Conservation (phyloP, 805 yeast species). For the Saturnispora dispora region DNA sequence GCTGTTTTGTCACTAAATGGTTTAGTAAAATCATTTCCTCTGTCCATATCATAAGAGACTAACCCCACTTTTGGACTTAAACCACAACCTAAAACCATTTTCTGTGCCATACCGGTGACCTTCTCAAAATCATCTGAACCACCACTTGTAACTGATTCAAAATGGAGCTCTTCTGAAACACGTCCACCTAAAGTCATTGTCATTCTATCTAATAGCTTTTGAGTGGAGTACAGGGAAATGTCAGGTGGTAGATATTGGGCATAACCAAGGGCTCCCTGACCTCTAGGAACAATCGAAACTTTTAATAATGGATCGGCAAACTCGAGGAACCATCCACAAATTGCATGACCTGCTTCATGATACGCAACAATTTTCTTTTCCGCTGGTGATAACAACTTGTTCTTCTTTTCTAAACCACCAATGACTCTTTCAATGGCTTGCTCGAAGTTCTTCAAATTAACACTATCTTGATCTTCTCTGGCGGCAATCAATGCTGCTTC, state of each 20-base stretch:
- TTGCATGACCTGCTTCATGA: slow-evolving; percentile 96
- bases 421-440: slow-evolving; percentile 89
- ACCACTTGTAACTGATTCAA: slow-evolving; percentile 81
- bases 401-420: slow-evolving; percentile 87
- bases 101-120: slow-evolving; percentile 79
- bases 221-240: slow-evolving; percentile 64
- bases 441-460: slow-evolving; percentile 70
- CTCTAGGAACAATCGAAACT: slow-evolving; percentile 92
- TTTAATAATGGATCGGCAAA: slow-evolving; percentile 86
- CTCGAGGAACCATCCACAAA: slow-evolving; percentile 87
- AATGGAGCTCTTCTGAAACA: slow-evolving; percentile 84
- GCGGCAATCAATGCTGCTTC: slow-evolving; percentile 95
- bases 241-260: slow-evolving; percentile 93
- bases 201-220: slow-evolving; percentile 76
- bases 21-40: slow-evolving; percentile 43
- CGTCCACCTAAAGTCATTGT: slow-evolving; percentile 93
- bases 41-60: slow-evolving; percentile 43
- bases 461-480: slow-evolving; percentile 53
- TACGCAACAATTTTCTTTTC: slow-evolving; percentile 84
- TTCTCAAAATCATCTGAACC: slow-evolving; percentile 90
- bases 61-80: slow-evolving; percentile 76
- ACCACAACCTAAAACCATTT: slow-evolving; percentile 82
- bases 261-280: slow-evolving; percentile 92
- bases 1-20: slow-evolving; percentile 72
- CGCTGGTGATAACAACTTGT: slow-evolving; percentile 66